Evolutionary conservation across 805 yeast genomes (phyloP).

Genomic region (Ogataea ganodermae): DNA sequence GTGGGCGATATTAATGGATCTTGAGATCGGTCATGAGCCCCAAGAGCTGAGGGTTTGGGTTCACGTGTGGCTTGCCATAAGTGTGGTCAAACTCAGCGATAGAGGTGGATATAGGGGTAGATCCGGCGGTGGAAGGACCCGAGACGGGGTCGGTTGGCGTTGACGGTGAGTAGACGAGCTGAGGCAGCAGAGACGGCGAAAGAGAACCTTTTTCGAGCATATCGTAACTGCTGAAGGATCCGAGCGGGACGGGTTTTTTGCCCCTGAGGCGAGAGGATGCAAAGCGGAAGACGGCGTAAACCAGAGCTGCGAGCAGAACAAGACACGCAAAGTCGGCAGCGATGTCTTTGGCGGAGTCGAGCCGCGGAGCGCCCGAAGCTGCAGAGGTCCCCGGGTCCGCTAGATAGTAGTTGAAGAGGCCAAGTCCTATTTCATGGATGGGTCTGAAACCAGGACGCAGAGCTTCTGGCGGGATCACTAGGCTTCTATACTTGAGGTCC

Average conservation of each 20-base stretch:
- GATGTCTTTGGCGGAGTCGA: constrained; percentile 8
- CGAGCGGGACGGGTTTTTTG: constrained; percentile 7
- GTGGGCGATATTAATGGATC: constrained; percentile 13
- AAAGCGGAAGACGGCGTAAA: constrained; percentile 3
- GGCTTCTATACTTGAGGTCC: constrained; percentile 25
- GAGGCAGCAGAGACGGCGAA: constrained; percentile 11
- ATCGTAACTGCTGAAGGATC: background rate
- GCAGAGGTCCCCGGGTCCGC: constrained; percentile 15
- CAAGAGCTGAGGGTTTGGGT: constrained; percentile 6
- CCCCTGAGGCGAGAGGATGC: background rate
- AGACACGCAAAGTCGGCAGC: constrained; percentile 4
- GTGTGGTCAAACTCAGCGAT: constrained; percentile 17
- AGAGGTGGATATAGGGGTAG: constrained; percentile 14
- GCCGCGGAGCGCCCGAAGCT: background rate
- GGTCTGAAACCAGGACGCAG: constrained; percentile 31
- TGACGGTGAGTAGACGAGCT: constrained; percentile 15
- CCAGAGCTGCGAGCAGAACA: constrained; percentile 1
- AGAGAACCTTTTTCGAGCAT: constrained; percentile 12
- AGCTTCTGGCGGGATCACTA: constrained; percentile 33
- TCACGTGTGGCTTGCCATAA: constrained; percentile 3
- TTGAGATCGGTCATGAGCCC: constrained; percentile 23
- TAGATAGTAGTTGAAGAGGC: constrained; percentile 31
- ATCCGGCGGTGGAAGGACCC: constrained; percentile 11
- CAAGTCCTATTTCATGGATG: constrained; percentile 34
- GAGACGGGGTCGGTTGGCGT: constrained; percentile 9